Evolutionary conservation across 495 filamentous ascomycete genomes (phyloP).

Genomic region (Penicillium argentinense): DNA sequence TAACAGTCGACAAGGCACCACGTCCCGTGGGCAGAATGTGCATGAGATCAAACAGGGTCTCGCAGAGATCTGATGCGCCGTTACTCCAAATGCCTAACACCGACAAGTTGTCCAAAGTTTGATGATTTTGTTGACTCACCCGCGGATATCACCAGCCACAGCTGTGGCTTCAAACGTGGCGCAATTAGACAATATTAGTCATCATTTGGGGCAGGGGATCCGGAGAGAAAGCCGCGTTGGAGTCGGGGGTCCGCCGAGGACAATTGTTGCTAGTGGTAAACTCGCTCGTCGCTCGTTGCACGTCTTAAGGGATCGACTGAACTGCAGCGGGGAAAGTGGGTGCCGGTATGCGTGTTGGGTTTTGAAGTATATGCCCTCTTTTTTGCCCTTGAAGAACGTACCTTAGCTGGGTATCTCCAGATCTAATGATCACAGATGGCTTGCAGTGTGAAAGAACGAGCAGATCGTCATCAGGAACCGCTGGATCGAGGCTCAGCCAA

Average conservation of each 20-base stretch:
- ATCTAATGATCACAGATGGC: too few relatives aligned
- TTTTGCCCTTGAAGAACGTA: too few relatives aligned
- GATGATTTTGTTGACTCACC: constrained; percentile 25
- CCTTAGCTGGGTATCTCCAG: too few relatives aligned
- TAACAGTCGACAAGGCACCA: constrained; percentile 15
- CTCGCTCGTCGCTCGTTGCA: neutral
- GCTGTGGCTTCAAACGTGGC: too few relatives aligned
- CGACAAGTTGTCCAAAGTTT: neutral
- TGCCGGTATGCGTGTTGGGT: too few relatives aligned
- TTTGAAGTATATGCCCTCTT: too few relatives aligned
- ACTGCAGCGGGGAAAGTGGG: too few relatives aligned
- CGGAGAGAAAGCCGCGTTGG: constrained; percentile 20
- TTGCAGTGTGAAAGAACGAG: too few relatives aligned
- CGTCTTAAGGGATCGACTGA: too few relatives aligned
- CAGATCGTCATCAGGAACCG: neutral
- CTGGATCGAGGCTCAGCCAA: too few relatives aligned
- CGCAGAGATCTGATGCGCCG: neutral
- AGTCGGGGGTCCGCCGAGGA: constrained; percentile 17
- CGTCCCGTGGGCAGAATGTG: constrained; percentile 9
- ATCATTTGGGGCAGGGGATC: neutral
- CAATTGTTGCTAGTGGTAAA: neutral
- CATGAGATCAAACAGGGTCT: constrained; percentile 19
- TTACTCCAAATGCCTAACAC: neutral
- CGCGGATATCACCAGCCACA: constrained; percentile 19
- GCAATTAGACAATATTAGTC: too few relatives aligned